A percentile compares a stretch with the other conserved stretches of the same genome.
Evolutionary conservation across 441 rosid species (phyloP).

Genomic region (Codiaeum variegatum): DNA sequence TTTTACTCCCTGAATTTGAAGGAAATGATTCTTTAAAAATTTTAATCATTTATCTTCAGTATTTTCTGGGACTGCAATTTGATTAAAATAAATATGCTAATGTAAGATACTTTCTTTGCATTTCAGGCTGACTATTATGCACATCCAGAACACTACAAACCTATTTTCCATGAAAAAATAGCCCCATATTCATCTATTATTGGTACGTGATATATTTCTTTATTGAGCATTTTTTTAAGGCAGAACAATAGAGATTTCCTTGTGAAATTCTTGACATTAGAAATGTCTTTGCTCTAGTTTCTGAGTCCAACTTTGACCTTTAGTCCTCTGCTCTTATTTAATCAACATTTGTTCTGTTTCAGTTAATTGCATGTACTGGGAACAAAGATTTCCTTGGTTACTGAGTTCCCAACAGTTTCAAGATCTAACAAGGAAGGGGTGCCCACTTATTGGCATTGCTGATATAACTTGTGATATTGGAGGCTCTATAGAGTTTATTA

Average conservation of each 20-base stretch:
- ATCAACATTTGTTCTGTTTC: slow-evolving; percentile 20
- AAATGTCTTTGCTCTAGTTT: background rate
- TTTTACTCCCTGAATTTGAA: slow-evolving; percentile 1
- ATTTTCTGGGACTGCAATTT: background rate
- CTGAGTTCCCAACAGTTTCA: slow-evolving; percentile 67
- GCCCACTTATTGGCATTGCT: slow-evolving; percentile 79
- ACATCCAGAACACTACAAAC: slow-evolving; percentile 83
- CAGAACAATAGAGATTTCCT: background rate
- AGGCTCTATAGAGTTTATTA: slow-evolving; percentile 84
- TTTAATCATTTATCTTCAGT: background rate
- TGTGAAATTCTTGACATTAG: background rate
- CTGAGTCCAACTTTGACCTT: background rate
- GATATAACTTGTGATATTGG: slow-evolving; percentile 90
- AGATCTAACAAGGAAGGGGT: slow-evolving; percentile 50
- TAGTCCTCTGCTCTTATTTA: background rate
- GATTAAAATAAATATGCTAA: slow-evolving; percentile 6
- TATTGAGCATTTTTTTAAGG: slow-evolving; percentile 9
- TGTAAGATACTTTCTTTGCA: background rate
- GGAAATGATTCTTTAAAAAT: background rate
- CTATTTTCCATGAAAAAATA: slow-evolving; percentile 69
- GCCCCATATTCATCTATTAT: slow-evolving; percentile 84
- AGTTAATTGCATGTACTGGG: slow-evolving; percentile 99
- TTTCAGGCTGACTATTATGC: slow-evolving; percentile 86
- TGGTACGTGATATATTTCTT: slow-evolving; percentile 47
- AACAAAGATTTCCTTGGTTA: slow-evolving; percentile 75